Evolutionary conservation across 305 asterid genomes (phyloP).

Genomic region (Ilex paraguariensis): DNA sequence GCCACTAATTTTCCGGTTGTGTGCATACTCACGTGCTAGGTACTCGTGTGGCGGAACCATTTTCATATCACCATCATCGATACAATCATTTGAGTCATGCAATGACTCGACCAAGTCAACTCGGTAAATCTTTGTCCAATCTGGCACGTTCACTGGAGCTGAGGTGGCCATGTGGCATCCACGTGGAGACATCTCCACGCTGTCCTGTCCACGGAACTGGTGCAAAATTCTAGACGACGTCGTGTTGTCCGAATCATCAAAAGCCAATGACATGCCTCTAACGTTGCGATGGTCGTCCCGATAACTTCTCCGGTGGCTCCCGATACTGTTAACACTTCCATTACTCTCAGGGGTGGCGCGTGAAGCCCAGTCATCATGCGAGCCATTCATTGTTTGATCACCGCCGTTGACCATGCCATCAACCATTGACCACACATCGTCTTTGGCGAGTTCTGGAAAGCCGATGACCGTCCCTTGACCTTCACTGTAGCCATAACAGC

Average conservation of each 20-base stretch:
- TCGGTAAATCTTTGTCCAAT: constrained; percentile 81
- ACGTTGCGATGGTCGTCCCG: constrained; percentile 17
- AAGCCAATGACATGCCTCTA: constrained; percentile 78
- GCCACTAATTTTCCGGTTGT: constrained; percentile 44
- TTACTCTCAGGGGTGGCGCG: constrained; percentile 37
- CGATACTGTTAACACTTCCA: constrained; percentile 24
- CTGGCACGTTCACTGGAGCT: constrained; percentile 78
- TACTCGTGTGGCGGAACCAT: constrained; percentile 81
- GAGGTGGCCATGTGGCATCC: constrained; percentile 56
- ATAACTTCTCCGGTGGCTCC: constrained; percentile 24
- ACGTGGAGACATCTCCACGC: constrained; percentile 35
- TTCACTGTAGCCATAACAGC: constrained; percentile 25
- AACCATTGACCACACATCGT: constrained; percentile 73
- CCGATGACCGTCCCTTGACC: constrained; percentile 36
- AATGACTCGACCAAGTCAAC: constrained; percentile 62
- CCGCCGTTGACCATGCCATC: constrained; percentile 35
- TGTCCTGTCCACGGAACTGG: constrained; percentile 49
- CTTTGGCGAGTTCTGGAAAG: constrained; percentile 63
- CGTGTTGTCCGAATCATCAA: constrained; percentile 42
- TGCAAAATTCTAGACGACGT: constrained; percentile 54
- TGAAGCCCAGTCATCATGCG: constrained; percentile 35
- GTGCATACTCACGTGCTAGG: constrained; percentile 53
- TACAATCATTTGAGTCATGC: constrained; percentile 45
- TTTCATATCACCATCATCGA: constrained; percentile 34
- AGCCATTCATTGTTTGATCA: constrained; percentile 18